Evolutionary conservation across 1,284 basidiomycete genomes (phyloP).

Genomic region (Trichosporon faecale): DNA sequence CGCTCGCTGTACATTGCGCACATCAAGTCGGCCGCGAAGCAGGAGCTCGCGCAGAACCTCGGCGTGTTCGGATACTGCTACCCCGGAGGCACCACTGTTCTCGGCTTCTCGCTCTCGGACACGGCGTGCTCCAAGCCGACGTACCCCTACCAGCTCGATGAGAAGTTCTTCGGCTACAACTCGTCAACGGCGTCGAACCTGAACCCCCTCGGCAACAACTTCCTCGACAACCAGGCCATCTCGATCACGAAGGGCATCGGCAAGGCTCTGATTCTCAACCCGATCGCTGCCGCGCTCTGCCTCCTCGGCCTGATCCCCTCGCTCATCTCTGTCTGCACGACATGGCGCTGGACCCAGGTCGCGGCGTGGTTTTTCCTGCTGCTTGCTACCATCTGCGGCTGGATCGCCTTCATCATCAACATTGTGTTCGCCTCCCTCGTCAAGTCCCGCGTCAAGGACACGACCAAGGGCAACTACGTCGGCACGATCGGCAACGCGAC

Average conservation of each 20-base stretch:
- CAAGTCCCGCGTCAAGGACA: conserved; percentile 11
- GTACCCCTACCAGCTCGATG: conserved; percentile 14
- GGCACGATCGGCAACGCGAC: conserved; percentile 14
- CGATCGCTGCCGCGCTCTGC: conserved; percentile 14
- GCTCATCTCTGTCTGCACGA: conserved; percentile 16
- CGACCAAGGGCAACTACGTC: conserved; percentile 10
- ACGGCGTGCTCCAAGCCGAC: conserved; percentile 11
- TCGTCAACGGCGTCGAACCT: not conserved
- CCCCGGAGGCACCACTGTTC: conserved; percentile 13
- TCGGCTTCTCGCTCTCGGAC: conserved; percentile 15
- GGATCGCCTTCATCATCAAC: conserved; percentile 19
- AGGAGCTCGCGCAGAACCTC: conserved; percentile 13
- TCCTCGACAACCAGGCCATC: conserved; percentile 9
- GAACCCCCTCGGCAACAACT: conserved; percentile 13
- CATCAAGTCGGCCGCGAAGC: not conserved
- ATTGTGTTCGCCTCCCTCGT: conserved; percentile 13
- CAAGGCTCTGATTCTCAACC: conserved; percentile 19
- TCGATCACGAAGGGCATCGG: conserved; percentile 8
- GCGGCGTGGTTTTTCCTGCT: conserved; percentile 13
- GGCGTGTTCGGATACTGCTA: conserved; percentile 16
- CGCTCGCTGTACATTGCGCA: conserved; percentile 9
- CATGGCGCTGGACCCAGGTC: conserved; percentile 13
- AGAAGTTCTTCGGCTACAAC: conserved; percentile 16
- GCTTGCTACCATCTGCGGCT: conserved; percentile 13
- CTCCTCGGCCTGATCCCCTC: conserved; percentile 16